Evolutionary conservation across 495 filamentous ascomycete genomes (phyloP).

Genomic region (Lindgomyces ingoldianus): DNA sequence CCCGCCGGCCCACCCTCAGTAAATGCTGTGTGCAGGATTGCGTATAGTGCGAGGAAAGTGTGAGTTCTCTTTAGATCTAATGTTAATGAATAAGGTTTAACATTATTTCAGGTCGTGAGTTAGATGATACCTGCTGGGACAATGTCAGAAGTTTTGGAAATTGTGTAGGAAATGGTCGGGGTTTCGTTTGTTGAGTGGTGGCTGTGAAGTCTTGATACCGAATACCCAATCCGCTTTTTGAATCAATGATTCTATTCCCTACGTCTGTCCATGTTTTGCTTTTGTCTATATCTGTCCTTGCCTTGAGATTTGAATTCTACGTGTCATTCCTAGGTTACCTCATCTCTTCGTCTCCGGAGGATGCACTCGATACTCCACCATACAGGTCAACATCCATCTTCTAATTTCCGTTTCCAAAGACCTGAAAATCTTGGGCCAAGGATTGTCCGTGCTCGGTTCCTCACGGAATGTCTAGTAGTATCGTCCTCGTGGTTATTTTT

Average conservation of each 20-base stretch:
- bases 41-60: neutral
- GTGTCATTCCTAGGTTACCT: too few relatives aligned
- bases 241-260: neutral
- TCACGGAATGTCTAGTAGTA: too few relatives aligned
- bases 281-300: too few relatives aligned
- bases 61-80: neutral
- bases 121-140: neutral
- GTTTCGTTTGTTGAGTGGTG: constrained; percentile 4
- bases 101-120: too few relatives aligned
- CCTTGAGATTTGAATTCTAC: too few relatives aligned
- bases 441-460: too few relatives aligned
- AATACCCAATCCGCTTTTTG: constrained; percentile 11
- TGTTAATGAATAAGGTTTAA: neutral
- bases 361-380: too few relatives aligned
- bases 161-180: neutral
- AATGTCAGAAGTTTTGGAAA: neutral
- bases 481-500: too few relatives aligned
- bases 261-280: neutral
- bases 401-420: too few relatives aligned
- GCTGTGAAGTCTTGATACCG: neutral
- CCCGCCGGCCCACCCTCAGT: neutral
- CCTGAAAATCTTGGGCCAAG: too few relatives aligned
- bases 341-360: too few relatives aligned
- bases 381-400: too few relatives aligned
- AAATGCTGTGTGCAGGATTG: neutral